These are phyloP conservation scores for Corymbia calophylla DNA, from an alignment of 441 rosid genomes.

Conservation along the genomic window DNA sequence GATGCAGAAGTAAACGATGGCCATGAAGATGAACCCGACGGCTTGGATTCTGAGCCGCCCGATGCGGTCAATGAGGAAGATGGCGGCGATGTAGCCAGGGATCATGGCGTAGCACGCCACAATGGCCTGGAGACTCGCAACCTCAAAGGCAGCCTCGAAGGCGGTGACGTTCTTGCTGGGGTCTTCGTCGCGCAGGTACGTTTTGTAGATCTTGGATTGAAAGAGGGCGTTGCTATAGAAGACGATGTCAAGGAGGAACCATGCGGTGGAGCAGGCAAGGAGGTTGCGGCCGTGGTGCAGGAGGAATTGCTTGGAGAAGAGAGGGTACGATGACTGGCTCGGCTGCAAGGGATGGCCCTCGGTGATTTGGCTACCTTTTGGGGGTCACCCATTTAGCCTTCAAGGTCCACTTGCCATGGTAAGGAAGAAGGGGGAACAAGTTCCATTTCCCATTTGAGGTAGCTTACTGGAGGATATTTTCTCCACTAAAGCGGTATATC, in stretches of 20 bases:
- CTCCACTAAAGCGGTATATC: conserved; percentile 62
- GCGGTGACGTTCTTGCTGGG: neutral
- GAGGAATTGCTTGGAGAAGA: conserved; percentile 46
- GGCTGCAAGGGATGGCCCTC: conserved; percentile 23
- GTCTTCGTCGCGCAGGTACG: neutral
- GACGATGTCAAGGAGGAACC: conserved; percentile 61
- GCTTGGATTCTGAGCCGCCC: conserved; percentile 60
- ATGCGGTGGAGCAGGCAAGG: conserved; percentile 37
- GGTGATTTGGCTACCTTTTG: conserved; percentile 19
- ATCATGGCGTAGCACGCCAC: conserved; percentile 46
- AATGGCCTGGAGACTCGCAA: conserved; percentile 36
- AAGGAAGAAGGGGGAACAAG: too few relatives aligned
- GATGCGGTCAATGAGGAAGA: conserved; percentile 47
- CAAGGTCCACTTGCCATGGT: too few relatives aligned
- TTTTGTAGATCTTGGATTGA: conserved; percentile 38
- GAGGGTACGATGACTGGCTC: conserved; percentile 22
- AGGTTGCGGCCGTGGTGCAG: conserved; percentile 51
- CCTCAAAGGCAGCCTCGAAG: conserved; percentile 25
- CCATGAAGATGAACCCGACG: conserved; percentile 55
- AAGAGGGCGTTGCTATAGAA: conserved; percentile 48
- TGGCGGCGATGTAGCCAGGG: conserved; percentile 63
- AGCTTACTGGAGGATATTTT: conserved; percentile 48
- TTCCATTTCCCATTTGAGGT: conserved; percentile 53
- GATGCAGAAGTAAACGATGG: conserved; percentile 35
- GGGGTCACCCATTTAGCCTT: too few relatives aligned